Evolutionary conservation across 345 rosid genomes (phyloP).

Genomic region (Pistacia vera): DNA sequence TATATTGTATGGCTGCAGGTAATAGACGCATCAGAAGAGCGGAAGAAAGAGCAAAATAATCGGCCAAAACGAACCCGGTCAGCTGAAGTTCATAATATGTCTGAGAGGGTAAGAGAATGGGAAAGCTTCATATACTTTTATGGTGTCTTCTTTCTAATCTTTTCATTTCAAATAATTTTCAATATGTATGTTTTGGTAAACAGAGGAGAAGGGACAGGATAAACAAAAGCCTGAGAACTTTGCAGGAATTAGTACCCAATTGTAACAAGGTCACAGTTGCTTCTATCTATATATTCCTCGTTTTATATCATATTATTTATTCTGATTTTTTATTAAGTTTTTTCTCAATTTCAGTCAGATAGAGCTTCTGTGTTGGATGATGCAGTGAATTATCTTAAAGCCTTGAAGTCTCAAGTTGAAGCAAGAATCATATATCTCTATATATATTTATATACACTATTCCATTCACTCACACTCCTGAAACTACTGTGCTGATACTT

Average conservation of each 20-base stretch:
- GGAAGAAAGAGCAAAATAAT: neutral
- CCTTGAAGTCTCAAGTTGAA: conserved; percentile 20
- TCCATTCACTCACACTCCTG: neutral
- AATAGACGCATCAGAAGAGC: neutral
- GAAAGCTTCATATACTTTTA: too few species aligned
- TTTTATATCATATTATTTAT: neutral
- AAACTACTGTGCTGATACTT: neutral
- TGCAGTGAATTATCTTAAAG: conserved; percentile 18
- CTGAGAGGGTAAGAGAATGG: conserved; percentile 25
- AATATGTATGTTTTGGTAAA: neutral
- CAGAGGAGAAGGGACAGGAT: conserved; percentile 30
- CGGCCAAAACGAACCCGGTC: conserved; percentile 25
- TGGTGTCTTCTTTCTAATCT: neutral
- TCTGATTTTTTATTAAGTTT: neutral
- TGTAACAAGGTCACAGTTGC: conserved; percentile 21
- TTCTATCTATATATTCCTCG: too few species aligned
- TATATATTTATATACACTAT: neutral
- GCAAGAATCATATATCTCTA: conserved; percentile 1
- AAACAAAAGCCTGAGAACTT: conserved; percentile 21
- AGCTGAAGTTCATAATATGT: conserved; percentile 26
- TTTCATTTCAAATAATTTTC: neutral
- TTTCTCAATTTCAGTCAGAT: conserved; percentile 15
- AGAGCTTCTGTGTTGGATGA: conserved; percentile 32
- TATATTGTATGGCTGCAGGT: neutral
- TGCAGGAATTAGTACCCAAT: conserved; percentile 30